A percentile compares a stretch with the other conserved stretches of the same genome.
Evolutionary conservation across 1,284 basidiomycete genomes (phyloP).

Genomic region (Ustilago bromivora): DNA sequence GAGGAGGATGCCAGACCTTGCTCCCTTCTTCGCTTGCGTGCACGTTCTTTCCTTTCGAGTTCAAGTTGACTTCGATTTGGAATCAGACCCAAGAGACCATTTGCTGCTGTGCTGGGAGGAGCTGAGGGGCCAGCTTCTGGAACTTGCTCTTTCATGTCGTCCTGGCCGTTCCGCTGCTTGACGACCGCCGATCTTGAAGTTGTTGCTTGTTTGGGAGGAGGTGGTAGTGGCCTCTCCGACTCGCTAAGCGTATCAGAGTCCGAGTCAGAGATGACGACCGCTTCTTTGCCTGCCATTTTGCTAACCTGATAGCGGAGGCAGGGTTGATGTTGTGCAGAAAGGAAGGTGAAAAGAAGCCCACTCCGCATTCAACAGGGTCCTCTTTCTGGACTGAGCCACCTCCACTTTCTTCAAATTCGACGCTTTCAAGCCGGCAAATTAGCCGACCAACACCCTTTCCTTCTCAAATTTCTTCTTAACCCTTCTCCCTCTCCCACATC

Average conservation of each 20-base stretch:
- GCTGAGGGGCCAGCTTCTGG: background rate
- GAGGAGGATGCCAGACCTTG: conserved; percentile 28
- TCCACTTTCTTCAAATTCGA: conserved; percentile 4
- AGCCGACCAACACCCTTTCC: conserved; percentile 13
- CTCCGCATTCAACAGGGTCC: conserved; percentile 6
- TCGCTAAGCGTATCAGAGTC: conserved; percentile 52
- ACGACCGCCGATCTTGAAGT: background rate
- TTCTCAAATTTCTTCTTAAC: conserved; percentile 10
- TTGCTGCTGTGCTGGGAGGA: background rate
- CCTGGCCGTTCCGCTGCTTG: background rate
- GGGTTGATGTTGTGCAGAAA: background rate
- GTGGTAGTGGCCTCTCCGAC: conserved; percentile 28
- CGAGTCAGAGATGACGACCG: conserved; percentile 48
- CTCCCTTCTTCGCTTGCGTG: conserved; percentile 43
- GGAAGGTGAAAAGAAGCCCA: background rate
- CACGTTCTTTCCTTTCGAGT: conserved; percentile 53
- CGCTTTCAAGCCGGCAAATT: conserved; percentile 6
- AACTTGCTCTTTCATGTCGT: background rate
- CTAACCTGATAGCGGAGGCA: background rate
- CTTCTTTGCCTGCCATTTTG: conserved; percentile 18
- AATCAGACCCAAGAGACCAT: conserved; percentile 23
- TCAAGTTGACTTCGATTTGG: conserved; percentile 61
- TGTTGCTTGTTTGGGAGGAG: background rate
- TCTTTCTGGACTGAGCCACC: conserved; percentile 3
- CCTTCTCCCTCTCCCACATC: background rate